Base-by-base conservation (phyloP, 1,284 basidiomycete genomes). In the Trichosporon coremiiforme region DNA sequence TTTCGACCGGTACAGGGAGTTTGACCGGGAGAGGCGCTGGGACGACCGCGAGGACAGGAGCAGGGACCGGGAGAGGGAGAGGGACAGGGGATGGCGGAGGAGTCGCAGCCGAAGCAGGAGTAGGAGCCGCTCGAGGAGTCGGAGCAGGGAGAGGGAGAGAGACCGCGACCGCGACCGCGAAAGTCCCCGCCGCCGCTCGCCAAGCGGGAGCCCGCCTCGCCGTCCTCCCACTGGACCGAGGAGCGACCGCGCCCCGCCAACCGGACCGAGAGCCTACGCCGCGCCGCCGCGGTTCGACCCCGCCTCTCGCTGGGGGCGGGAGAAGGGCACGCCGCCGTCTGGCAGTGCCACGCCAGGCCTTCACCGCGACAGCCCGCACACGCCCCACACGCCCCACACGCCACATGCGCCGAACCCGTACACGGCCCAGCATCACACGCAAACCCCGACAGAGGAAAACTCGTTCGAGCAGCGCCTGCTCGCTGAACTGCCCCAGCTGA, bases 401-500 rank as follows among this genome's bases (percentile, higher is more conserved):
- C n/a, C n/a, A n/a, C n/a, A n/a, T n/a, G 25, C 12, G 22, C 62
- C 9, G 17, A 22, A 9, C 22, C 60, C 15, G 20, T 47, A 13
- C 20, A 10, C 22, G 33, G 22, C 8, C 5, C 47, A 3, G 33
- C 33, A 41, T 45, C 73, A 35, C 35, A n/a, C 47, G 2, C 66
- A 67, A 45, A 67, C 45, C 0, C 69, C 25, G 29, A n/a, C 29
- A 17, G 57, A 33, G 6, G 57, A 60, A 31, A n/a, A 71, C 38
- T 72, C 73, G 6, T 75, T 73, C 36, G 76, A 79, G 70, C 70
- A 70, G 63, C 73, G 74, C 65, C 74, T 81, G 22, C 20, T 76
- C 47, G 73, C 74, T n/a, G 80, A 82, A 55, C 66, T 79, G 7
- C 79, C 80, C 1, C 15, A 29, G 15, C 63, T 80, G 15, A 74